A percentile compares a stretch with the other conserved stretches of the same genome.
Conservation (phyloP, 768 basidiomycete species). For the Inosperma sp. region DNA sequence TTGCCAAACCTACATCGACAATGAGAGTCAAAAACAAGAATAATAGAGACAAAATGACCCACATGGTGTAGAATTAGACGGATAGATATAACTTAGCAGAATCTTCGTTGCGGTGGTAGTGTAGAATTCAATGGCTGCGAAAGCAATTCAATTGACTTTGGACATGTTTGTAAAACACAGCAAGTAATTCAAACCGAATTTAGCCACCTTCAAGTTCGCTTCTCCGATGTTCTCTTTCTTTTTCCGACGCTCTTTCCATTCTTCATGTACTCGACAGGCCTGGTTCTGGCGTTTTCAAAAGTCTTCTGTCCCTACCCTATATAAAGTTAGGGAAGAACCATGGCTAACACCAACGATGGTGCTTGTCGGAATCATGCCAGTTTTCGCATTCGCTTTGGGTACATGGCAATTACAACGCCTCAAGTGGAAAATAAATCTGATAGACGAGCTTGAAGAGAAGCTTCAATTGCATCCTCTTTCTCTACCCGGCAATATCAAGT, state of each 20-base stretch:
- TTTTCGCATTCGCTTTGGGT: constrained; percentile 87
- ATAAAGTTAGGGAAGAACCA: constrained; percentile 54
- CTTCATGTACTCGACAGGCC: constrained; percentile 12
- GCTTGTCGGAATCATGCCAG: constrained; percentile 77
- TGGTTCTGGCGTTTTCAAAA: constrained; percentile 20
- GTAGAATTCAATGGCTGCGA: not conserved
- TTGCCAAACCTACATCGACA: constrained; percentile 37
- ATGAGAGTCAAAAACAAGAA: not conserved
- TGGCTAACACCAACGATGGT: constrained; percentile 69
- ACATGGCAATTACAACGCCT: constrained; percentile 92
- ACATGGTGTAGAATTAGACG: not conserved
- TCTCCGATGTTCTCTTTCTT: constrained; percentile 9
- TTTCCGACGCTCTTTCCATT: constrained; percentile 20
- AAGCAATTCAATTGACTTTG: not conserved
- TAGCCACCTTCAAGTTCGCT: too few relatives aligned
- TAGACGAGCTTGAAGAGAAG: constrained; percentile 91
- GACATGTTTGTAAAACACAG: constrained; percentile 6
- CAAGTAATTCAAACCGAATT: too few relatives aligned
- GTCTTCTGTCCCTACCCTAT: constrained; percentile 40
- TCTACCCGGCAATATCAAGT: constrained; percentile 84
- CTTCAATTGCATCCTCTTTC: constrained; percentile 70
- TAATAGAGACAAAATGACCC: not conserved
- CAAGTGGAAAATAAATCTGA: constrained; percentile 91
- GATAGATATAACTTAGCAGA: not conserved
- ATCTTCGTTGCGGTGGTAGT: not conserved